These are phyloP conservation scores for Paralagenidium karlingii DNA, from an alignment of 352 stramenopile genomes.

Conservation along the genomic window DNA sequence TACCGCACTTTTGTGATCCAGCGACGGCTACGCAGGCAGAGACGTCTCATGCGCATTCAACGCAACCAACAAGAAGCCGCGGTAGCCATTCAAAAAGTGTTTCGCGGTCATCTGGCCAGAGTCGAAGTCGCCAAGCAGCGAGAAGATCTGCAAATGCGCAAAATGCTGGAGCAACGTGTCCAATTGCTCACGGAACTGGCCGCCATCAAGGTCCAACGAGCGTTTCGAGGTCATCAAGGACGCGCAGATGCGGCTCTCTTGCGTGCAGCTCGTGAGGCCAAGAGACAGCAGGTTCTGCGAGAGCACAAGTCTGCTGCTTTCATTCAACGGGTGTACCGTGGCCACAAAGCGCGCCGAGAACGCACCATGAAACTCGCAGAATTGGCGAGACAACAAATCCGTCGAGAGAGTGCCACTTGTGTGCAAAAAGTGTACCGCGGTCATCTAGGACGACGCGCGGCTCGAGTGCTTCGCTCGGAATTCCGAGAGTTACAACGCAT, in stretches of 20 bases:
- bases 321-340: constrained; percentile 71
- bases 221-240: constrained; percentile 48
- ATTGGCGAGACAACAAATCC: constrained; percentile 28
- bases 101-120: constrained; percentile 45
- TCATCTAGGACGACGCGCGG: constrained; percentile 29
- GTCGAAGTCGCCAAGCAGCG: constrained; percentile 22
- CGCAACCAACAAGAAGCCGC: constrained; percentile 41
- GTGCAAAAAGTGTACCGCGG: constrained; percentile 69
- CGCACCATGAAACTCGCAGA: constrained; percentile 30
- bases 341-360: constrained; percentile 35
- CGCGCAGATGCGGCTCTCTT: constrained; percentile 31
- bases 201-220: constrained; percentile 56
- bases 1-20: constrained; percentile 46
- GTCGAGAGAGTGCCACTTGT: constrained; percentile 27
- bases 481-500: constrained; percentile 20
- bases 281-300: constrained; percentile 21
- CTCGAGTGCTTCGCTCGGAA: constrained; percentile 21
- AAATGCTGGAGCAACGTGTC: constrained; percentile 35
- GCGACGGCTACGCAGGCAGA: constrained; percentile 26
- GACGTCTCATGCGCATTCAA: constrained; percentile 36
- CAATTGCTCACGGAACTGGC: constrained; percentile 41
- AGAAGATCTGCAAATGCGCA: constrained; percentile 24
- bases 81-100: constrained; percentile 64
- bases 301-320: constrained; percentile 28
- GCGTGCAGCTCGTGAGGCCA: constrained; percentile 27